Evolutionary conservation across 768 basidiomycete species (phyloP).

Genomic region (Trichaptum fuscoviolaceum): DNA sequence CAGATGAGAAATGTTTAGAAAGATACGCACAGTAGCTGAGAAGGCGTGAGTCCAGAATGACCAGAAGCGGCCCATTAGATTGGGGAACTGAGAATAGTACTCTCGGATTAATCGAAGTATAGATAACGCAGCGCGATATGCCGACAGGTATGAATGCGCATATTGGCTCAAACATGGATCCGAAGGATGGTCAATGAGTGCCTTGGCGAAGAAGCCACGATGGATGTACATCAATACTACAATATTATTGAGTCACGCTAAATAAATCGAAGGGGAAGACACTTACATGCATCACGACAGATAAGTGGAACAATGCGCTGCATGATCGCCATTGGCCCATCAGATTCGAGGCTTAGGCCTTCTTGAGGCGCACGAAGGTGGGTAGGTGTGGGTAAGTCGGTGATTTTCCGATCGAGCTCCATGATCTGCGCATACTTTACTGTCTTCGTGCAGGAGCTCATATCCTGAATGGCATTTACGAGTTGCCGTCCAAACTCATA

Average conservation of each 20-base stretch:
- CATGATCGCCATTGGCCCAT: slow-evolving; percentile 24
- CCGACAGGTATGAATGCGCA: slow-evolving; percentile 61
- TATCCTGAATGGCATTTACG: background rate
- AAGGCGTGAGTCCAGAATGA: slow-evolving; percentile 70
- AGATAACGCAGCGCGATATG: slow-evolving; percentile 60
- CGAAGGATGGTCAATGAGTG: slow-evolving; percentile 52
- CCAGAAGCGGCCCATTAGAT: slow-evolving; percentile 63
- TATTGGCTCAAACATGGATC: slow-evolving; percentile 71
- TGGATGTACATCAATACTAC: slow-evolving; percentile 69
- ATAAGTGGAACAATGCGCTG: slow-evolving; percentile 47
- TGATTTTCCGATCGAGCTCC: slow-evolving; percentile 61
- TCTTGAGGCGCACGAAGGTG: background rate
- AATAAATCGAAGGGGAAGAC: slow-evolving; percentile 27
- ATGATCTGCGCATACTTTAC: slow-evolving; percentile 61
- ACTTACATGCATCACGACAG: slow-evolving; percentile 56
- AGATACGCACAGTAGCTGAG: slow-evolving; percentile 53
- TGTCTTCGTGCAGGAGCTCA: slow-evolving; percentile 37
- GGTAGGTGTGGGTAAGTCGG: slow-evolving; percentile 31
- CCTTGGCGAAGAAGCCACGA: slow-evolving; percentile 68
- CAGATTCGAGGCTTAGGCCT: background rate
- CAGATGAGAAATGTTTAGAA: background rate
- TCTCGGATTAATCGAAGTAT: slow-evolving; percentile 62
- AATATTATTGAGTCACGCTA: background rate
- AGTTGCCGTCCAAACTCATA: background rate
- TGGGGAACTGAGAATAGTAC: slow-evolving; percentile 58